A percentile compares a stretch with the other conserved stretches of the same genome.
phyloP scores from a whole-genome alignment of 345 rosid species.

The Eucalyptus albens region DNA sequence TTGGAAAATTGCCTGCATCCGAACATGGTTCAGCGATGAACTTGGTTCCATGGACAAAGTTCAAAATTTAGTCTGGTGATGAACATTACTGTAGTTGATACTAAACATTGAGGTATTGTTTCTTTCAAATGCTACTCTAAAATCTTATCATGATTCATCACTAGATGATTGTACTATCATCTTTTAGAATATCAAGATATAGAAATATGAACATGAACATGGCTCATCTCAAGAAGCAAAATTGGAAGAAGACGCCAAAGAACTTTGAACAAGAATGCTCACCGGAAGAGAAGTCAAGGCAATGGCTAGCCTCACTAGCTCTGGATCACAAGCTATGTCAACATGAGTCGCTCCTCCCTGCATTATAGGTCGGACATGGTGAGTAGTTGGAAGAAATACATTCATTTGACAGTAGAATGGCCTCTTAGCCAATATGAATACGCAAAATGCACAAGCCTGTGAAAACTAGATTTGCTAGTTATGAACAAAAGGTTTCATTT shows the following conservation, averaged over 20 bases:
- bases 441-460: neutral
- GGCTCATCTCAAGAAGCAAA: neutral
- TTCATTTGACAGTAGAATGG: neutral
- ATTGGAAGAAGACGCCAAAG: neutral
- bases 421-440: neutral
- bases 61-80: neutral
- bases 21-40: fast-evolving
- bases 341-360: slow-evolving; percentile 72
- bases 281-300: slow-evolving; percentile 55
- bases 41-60: neutral
- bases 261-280: neutral
- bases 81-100: neutral
- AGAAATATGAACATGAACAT: neutral
- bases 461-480: neutral
- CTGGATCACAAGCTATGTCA: slow-evolving; percentile 60
- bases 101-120: neutral
- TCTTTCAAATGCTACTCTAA: neutral
- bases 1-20: neutral
- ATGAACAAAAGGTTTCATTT: neutral
- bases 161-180: neutral
- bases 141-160: neutral
- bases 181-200: neutral
- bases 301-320: slow-evolving; percentile 43
- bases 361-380: neutral
- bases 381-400: neutral